Conservation (phyloP, 139 green algal species). For the Eudorina sp. region DNA sequence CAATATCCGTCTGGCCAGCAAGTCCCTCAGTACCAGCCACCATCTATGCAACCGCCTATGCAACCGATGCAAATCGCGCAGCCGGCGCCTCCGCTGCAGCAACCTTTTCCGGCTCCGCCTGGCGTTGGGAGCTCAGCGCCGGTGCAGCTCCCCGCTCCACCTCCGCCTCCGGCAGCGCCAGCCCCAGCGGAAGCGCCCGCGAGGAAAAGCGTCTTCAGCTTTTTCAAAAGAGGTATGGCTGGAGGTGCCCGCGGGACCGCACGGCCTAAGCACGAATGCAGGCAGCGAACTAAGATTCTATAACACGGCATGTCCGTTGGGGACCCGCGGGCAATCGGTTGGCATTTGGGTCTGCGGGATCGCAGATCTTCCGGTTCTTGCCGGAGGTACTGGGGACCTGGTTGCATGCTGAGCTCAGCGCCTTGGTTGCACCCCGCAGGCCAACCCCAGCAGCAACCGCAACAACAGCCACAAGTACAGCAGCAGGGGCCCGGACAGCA, state of each 20-base stretch:
- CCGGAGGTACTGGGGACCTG: too few species aligned
- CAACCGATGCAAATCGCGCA: neutral
- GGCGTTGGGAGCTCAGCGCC: neutral
- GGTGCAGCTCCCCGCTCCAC: neutral
- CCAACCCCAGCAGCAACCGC: neutral
- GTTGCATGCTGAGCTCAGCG: too few species aligned
- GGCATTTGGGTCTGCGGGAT: too few species aligned
- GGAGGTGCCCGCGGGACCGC: too few species aligned
- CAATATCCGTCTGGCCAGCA: neutral
- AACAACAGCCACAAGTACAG: neutral
- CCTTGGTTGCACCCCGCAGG: too few species aligned
- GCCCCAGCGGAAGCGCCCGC: neutral
- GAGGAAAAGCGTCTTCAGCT: neutral
- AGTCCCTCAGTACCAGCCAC: neutral
- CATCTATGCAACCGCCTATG: neutral
- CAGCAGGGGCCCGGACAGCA: too few species aligned
- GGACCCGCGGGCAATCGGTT: too few species aligned
- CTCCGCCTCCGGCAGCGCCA: neutral
- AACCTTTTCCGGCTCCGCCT: neutral
- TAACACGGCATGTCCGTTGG: too few species aligned
- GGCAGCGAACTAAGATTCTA: too few species aligned
- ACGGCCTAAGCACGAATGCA: too few species aligned
- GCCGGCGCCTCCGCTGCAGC: neutral
- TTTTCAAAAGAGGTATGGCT: slow-evolving; percentile 22
- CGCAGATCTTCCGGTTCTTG: too few species aligned